These are phyloP conservation scores for Elsinoe necatrix DNA, from an alignment of 2,329 filamentous ascomycete genomes.

Conservation along the genomic window DNA sequence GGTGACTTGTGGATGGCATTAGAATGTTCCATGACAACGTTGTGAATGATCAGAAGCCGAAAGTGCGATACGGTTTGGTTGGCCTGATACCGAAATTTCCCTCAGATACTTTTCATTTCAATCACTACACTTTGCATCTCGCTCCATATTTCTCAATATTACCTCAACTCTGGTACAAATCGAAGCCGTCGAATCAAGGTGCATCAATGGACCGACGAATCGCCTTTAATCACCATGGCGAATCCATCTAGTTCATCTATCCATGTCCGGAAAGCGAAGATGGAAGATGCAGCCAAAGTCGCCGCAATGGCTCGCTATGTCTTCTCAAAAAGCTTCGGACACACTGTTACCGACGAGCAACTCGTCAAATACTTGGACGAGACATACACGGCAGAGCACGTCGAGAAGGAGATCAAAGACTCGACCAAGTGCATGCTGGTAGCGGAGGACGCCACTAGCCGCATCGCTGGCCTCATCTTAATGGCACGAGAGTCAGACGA, in stretches of 20 bases:
- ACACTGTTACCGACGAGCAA: conserved; percentile 34
- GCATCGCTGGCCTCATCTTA: conserved; percentile 36
- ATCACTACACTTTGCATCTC: background rate
- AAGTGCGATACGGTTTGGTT: background rate
- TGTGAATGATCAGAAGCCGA: background rate
- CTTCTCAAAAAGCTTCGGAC: conserved; percentile 37
- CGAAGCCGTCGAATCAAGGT: too few species aligned
- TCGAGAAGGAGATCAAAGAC: conserved; percentile 23
- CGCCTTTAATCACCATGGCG: too few species aligned
- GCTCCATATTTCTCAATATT: too few species aligned
- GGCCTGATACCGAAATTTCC: too few species aligned
- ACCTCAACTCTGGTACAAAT: too few species aligned
- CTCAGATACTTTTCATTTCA: background rate
- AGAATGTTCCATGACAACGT: background rate
- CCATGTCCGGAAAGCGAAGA: conserved; percentile 24
- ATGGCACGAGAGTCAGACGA: conserved; percentile 34
- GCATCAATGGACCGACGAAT: too few species aligned
- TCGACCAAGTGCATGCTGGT: conserved; percentile 24
- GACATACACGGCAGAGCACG: conserved; percentile 29
- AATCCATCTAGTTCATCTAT: background rate
- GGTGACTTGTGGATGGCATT: background rate
- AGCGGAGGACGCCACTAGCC: conserved; percentile 22
- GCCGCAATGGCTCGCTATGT: conserved; percentile 22
- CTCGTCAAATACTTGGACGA: conserved; percentile 33
- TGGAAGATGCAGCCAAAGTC: conserved; percentile 28